Evolutionary conservation across 1,139 yeast species (phyloP).

Genomic region (Suhomyces wounanorum): DNA sequence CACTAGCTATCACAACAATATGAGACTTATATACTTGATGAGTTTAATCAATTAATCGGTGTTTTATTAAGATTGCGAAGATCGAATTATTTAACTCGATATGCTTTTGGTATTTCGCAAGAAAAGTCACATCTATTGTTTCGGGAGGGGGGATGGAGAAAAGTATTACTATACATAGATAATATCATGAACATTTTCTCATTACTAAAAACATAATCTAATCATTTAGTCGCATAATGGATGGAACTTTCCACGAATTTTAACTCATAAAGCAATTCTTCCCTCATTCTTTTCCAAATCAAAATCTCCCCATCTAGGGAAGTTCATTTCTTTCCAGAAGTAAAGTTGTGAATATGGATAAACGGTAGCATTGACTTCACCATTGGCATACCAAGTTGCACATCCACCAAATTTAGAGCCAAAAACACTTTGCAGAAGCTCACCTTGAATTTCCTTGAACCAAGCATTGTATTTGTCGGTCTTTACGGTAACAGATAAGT

Average conservation of each 20-base stretch:
- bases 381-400: conserved; percentile 41
- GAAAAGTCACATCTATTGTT: too few species aligned
- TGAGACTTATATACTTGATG: too few species aligned
- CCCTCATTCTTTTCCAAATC: conserved; percentile 12
- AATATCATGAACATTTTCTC: neutral
- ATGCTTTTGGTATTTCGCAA: too few species aligned
- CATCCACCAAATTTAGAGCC: conserved; percentile 49
- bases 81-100: too few species aligned
- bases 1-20: too few species aligned
- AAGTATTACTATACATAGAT: too few species aligned
- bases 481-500: conserved; percentile 35
- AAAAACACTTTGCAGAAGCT: conserved; percentile 34
- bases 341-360: conserved; percentile 43
- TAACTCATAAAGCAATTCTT: neutral
- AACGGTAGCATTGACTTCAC: conserved; percentile 34
- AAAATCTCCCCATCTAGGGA: conserved; percentile 34
- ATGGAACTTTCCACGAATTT: too few species aligned
- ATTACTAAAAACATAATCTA: neutral
- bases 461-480: conserved; percentile 38
- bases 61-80: too few species aligned
- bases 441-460: conserved; percentile 32
- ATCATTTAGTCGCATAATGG: neutral
- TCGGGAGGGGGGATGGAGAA: too few species aligned
- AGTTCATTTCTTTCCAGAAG: conserved; percentile 33
- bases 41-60: too few species aligned